Percentiles rank a stretch among this genome's conserved stretches.
Evolutionary conservation across 177 flowering plant genomes (phyloP).

Genomic region (Vitis hybrid): DNA sequence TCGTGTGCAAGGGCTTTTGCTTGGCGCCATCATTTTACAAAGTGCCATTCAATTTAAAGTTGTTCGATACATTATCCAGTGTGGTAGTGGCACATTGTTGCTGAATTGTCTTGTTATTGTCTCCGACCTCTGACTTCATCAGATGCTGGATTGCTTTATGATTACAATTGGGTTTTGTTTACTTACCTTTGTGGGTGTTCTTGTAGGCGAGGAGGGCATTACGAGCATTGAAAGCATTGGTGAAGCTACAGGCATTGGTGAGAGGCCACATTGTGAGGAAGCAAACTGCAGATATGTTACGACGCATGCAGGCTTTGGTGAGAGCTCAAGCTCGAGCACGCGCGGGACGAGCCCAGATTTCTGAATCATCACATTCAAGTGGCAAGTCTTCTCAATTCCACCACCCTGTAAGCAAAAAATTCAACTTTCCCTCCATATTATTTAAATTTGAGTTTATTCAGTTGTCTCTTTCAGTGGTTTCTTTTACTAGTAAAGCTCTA

Average conservation of each 20-base stretch:
- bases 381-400: slow-evolving; percentile 44
- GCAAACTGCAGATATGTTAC: slow-evolving; percentile 40
- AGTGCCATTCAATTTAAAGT: not conserved
- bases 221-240: slow-evolving; percentile 62
- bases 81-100: not conserved
- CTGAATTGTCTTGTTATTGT: not conserved
- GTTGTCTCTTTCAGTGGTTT: not conserved
- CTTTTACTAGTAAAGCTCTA: not conserved
- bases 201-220: slow-evolving; percentile 65
- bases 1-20: not conserved
- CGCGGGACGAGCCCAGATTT: slow-evolving; percentile 37
- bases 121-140: not conserved
- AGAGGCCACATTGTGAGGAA: slow-evolving; percentile 71
- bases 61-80: not conserved
- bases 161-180: not conserved
- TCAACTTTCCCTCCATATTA: slow-evolving; percentile 4
- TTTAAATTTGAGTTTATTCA: not conserved
- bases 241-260: slow-evolving; percentile 67
- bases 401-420: slow-evolving; percentile 34
- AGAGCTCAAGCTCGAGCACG: slow-evolving; percentile 60
- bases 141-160: not conserved
- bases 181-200: not conserved
- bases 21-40: slow-evolving; percentile 14
- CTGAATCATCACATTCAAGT: slow-evolving; percentile 41
- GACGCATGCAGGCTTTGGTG: slow-evolving; percentile 52